A percentile compares a stretch with the other conserved stretches of the same genome.
Evolutionary conservation across 108 stramenopile genomes (phyloP).

Genomic region (Cyclotella baltica): DNA sequence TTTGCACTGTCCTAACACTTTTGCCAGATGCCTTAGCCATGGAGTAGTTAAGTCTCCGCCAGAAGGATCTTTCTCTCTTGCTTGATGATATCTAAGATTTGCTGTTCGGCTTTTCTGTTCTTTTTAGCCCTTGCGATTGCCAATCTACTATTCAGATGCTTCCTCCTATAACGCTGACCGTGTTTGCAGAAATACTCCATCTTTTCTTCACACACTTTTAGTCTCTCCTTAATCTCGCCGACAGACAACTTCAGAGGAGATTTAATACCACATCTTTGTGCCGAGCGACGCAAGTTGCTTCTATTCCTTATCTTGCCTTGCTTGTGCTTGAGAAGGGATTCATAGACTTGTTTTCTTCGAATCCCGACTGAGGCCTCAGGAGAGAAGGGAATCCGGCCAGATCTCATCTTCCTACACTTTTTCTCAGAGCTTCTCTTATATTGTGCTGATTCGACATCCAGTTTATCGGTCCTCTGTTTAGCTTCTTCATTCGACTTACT

Average conservation of each 20-base stretch:
- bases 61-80: constrained; percentile 10
- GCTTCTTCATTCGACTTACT: not conserved
- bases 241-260: not conserved
- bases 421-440: constrained; percentile 8
- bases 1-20: no score
- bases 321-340: constrained; percentile 4
- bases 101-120: constrained; percentile 4
- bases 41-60: constrained; percentile 1
- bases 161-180: constrained; percentile 6
- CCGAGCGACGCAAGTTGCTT: constrained; percentile 3
- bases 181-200: not conserved
- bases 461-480: not conserved
- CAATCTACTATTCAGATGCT: not conserved
- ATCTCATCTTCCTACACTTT: constrained; percentile 6
- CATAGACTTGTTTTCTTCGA: not conserved
- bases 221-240: not conserved
- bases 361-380: constrained; percentile 13
- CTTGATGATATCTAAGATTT: no score
- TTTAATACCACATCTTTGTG: not conserved
- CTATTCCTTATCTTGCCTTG: not conserved
- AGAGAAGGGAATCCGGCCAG: constrained; percentile 8
- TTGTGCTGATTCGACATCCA: not conserved
- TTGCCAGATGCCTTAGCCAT: not conserved
- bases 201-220: not conserved
- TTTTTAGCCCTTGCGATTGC: not conserved